phyloP scores from a whole-genome alignment of 2,329 filamentous ascomycete genomes.

The Ophiostoma sp. region DNA sequence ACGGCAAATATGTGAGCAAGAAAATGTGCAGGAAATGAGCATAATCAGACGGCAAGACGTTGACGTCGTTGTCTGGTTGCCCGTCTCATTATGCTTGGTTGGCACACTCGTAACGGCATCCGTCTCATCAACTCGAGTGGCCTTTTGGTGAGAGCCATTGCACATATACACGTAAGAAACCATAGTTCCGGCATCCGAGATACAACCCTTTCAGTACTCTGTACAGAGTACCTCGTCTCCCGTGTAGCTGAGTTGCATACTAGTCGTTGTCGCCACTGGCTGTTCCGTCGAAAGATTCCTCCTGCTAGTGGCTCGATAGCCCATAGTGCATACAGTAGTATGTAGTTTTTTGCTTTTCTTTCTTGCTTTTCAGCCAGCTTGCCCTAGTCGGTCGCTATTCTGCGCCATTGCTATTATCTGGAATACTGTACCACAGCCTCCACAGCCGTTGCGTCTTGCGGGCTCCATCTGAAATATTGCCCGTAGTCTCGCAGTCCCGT shows the following conservation, averaged over 20 bases:
- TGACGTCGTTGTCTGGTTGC: background rate
- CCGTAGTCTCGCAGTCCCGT: background rate
- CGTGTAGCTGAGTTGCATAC: background rate
- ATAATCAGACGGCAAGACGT: background rate
- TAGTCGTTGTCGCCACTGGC: background rate
- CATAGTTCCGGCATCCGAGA: background rate
- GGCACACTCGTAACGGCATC: background rate
- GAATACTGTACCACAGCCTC: background rate
- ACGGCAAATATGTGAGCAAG: background rate
- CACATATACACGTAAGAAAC: background rate
- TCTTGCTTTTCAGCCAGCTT: background rate
- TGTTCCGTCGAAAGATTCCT: background rate
- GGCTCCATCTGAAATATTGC: background rate
- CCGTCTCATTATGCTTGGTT: background rate
- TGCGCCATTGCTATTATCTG: background rate
- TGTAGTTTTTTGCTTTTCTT: background rate
- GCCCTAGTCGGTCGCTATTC: background rate
- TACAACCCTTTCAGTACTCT: background rate
- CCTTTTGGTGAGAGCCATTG: background rate
- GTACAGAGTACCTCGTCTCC: no score
- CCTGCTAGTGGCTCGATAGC: background rate
- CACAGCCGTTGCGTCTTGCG: background rate
- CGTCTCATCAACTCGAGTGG: background rate
- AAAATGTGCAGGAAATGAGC: background rate
- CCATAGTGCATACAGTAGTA: no score